Conservation (phyloP, 805 yeast species). For the Nadsonia fulvescens region DNA sequence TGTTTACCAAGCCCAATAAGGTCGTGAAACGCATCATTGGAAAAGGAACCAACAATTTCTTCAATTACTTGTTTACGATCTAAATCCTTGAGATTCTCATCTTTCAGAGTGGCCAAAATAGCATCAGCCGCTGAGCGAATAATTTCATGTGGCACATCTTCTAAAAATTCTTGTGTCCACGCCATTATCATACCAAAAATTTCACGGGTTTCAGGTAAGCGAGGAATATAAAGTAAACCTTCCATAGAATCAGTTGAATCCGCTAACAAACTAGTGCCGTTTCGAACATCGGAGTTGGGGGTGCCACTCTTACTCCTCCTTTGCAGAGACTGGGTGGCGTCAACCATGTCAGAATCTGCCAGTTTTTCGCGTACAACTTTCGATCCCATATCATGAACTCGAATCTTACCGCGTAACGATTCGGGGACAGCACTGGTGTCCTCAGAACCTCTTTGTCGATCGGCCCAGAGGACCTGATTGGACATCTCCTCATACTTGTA, state of each 20-base stretch:
- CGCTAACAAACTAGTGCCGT: slow-evolving; percentile 15
- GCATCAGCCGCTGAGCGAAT: slow-evolving; percentile 42
- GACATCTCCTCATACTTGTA: slow-evolving; percentile 28
- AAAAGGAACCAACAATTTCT: slow-evolving; percentile 27
- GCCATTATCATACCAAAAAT: slow-evolving; percentile 39
- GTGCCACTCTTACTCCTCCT: slow-evolving; percentile 3
- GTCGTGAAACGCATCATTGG: slow-evolving; percentile 28
- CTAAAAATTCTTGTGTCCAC: slow-evolving; percentile 38
- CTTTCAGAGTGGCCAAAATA: slow-evolving; percentile 34
- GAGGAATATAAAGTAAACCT: slow-evolving; percentile 44
- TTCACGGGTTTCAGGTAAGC: slow-evolving; percentile 30
- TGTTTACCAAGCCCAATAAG: slow-evolving; percentile 26
- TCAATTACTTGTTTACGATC: slow-evolving; percentile 33
- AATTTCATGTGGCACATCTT: slow-evolving; percentile 63
- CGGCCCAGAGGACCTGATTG: slow-evolving; percentile 49
- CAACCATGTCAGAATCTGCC: slow-evolving; percentile 3
- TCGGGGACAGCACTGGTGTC: slow-evolving; percentile 48
- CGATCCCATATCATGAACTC: slow-evolving; percentile 53
- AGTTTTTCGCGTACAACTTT: slow-evolving; percentile 15
- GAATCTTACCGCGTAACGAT: slow-evolving; percentile 52
- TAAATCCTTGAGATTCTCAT: slow-evolving; percentile 24
- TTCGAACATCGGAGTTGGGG: neutral
- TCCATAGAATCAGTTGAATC: slow-evolving; percentile 23
- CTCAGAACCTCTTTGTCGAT: slow-evolving; percentile 28
- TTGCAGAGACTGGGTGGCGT: slow-evolving; percentile 3